phyloP scores from a whole-genome alignment of 2,329 filamentous ascomycete species.

The Clarireedia sp. region DNA sequence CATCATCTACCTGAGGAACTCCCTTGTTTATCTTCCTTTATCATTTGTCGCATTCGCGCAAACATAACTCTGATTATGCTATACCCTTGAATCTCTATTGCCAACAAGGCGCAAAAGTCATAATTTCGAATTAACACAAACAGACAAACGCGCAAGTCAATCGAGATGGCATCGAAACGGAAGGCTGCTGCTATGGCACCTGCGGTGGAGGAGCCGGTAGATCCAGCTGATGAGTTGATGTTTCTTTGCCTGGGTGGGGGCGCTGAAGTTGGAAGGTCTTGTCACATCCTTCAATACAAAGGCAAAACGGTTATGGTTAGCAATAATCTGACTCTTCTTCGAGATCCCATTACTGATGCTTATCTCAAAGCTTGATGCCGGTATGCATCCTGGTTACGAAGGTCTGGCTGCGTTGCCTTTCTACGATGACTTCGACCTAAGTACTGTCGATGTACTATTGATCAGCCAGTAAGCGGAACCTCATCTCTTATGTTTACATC shows the following conservation, averaged over 20 bases:
- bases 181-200: conserved; percentile 71
- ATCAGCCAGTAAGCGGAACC: conserved; percentile 89
- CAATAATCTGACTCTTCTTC: conserved; percentile 3
- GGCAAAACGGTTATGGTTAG: conserved; percentile 97
- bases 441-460: conserved; percentile 90
- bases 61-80: background rate
- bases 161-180: conserved; percentile 83
- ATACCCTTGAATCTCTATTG: background rate
- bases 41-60: background rate
- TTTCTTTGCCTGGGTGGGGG: conserved; percentile 91
- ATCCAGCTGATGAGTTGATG: conserved; percentile 87
- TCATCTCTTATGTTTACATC: conserved; percentile 7
- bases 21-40: background rate
- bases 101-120: background rate
- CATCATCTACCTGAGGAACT: background rate
- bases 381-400: conserved; percentile 93
- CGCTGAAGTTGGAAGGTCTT: conserved; percentile 94
- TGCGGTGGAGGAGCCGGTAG: conserved; percentile 73
- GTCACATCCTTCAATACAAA: conserved; percentile 98
- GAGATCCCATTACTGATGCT: background rate
- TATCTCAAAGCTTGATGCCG: conserved; percentile 72
- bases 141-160: background rate
- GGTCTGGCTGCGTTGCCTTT: conserved; percentile 89
- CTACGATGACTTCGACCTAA: conserved; percentile 97
- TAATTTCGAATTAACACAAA: background rate